Conservation (phyloP, 176 grass and related monocot genomes). For the Hordeum vulgare region DNA sequence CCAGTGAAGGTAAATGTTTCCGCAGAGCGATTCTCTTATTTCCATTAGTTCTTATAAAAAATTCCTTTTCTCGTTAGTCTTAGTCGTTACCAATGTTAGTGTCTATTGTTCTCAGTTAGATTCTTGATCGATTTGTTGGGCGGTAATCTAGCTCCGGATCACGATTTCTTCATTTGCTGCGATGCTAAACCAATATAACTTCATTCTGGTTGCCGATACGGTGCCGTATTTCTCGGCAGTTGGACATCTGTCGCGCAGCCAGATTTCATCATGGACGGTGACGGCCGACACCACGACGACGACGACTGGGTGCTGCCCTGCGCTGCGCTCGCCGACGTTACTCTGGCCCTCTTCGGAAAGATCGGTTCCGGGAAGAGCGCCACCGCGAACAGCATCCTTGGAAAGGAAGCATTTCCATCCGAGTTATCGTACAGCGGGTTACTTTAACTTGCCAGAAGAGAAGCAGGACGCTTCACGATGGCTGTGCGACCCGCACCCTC, state of each 20-base stretch:
- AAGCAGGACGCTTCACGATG: background rate
- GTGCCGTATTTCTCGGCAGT: background rate
- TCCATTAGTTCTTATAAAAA: background rate
- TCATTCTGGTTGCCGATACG: background rate
- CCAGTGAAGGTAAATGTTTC: background rate
- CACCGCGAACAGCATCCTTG: background rate
- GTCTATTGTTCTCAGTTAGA: background rate
- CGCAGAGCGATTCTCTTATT: background rate
- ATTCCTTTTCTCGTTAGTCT: background rate
- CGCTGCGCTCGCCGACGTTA: background rate
- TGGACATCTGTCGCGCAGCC: background rate
- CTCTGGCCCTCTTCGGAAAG: background rate
- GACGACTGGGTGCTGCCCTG: background rate
- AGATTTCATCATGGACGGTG: background rate
- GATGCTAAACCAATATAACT: background rate
- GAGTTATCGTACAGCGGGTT: background rate
- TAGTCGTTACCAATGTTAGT: background rate
- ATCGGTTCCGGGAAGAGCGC: background rate
- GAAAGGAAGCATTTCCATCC: background rate
- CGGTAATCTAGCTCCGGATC: background rate
- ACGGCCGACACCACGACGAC: background rate
- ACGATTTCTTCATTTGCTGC: background rate
- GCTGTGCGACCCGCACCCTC: background rate
- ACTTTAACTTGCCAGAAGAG: background rate
- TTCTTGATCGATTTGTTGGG: background rate